Conservation (phyloP, 768 basidiomycete species). For the Termitomyces sp. region DNA sequence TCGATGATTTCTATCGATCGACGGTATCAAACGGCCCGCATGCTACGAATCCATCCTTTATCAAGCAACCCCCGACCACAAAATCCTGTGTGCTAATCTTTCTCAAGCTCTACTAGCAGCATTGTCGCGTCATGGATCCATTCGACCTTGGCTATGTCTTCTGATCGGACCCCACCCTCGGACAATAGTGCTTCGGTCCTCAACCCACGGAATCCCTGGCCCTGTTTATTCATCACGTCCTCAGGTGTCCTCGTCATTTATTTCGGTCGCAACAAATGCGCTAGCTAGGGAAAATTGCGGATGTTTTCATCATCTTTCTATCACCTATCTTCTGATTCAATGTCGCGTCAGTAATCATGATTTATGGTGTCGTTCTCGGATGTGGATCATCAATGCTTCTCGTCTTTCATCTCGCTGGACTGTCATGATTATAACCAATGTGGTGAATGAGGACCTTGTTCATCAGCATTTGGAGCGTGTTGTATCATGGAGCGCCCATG, state of each 20-base stretch:
- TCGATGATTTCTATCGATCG: slow-evolving; percentile 2
- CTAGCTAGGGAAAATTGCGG: background rate
- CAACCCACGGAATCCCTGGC: background rate
- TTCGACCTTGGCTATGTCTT: background rate
- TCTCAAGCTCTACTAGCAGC: background rate
- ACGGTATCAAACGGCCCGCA: slow-evolving; percentile 1
- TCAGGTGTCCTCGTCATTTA: background rate
- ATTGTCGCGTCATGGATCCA: background rate
- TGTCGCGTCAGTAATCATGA: background rate
- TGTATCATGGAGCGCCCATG: too few relatives aligned
- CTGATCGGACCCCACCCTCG: background rate
- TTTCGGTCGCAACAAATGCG: background rate
- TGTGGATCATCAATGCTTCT: background rate
- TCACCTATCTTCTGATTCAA: background rate
- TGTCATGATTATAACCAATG: background rate
- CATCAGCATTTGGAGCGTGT: background rate
- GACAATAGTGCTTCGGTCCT: too few relatives aligned
- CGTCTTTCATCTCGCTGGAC: background rate
- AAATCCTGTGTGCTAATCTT: background rate
- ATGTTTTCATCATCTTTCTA: background rate
- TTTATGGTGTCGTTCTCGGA: background rate
- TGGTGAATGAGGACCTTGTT: too few relatives aligned
- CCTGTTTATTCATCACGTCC: background rate
- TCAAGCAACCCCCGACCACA: slow-evolving; percentile 3
- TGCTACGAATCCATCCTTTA: slow-evolving; percentile 5